Conservation (phyloP, 2,329 filamentous ascomycete genomes). For the Trichoderma koningii region DNA sequence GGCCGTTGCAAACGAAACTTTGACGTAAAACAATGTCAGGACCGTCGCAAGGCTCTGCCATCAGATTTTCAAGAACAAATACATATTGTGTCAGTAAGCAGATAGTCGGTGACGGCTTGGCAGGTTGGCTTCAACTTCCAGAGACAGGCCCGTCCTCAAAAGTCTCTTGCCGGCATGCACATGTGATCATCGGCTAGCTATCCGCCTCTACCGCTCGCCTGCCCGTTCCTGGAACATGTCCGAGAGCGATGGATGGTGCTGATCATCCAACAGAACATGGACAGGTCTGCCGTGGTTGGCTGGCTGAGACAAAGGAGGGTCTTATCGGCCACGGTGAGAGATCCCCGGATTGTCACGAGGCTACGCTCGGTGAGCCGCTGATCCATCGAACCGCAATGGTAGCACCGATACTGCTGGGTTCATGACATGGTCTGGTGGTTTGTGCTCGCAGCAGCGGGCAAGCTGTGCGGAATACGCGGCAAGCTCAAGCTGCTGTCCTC, state of each 20-base stretch:
- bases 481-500: not conserved
- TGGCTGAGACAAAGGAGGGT: not conserved
- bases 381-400: not conserved
- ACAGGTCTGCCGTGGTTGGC: slow-evolving; percentile 9
- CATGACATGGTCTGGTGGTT: not conserved
- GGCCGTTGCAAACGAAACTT: not conserved
- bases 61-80: not conserved
- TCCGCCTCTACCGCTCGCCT: slow-evolving; percentile 6
- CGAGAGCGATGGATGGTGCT: not conserved
- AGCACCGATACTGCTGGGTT: not conserved
- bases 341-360: slow-evolving; percentile 12
- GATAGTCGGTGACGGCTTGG: slow-evolving; percentile 3
- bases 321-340: slow-evolving; percentile 22
- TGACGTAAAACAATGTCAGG: slow-evolving; percentile 1
- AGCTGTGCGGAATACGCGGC: not conserved
- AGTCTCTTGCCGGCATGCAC: slow-evolving; percentile 3
- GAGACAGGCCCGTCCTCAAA: slow-evolving; percentile 5
- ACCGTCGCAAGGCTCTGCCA: not conserved
- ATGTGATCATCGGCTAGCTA: slow-evolving; percentile 20
- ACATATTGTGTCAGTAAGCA: not conserved
- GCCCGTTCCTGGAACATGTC: slow-evolving; percentile 19
- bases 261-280: slow-evolving; percentile 4
- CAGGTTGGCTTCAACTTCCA: not conserved
- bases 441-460: too few species aligned
- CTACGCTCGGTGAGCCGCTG: slow-evolving; percentile 19